These are phyloP conservation scores for Solanum sitiens DNA, from an alignment of 257 asterid genomes.

Conservation along the genomic window DNA sequence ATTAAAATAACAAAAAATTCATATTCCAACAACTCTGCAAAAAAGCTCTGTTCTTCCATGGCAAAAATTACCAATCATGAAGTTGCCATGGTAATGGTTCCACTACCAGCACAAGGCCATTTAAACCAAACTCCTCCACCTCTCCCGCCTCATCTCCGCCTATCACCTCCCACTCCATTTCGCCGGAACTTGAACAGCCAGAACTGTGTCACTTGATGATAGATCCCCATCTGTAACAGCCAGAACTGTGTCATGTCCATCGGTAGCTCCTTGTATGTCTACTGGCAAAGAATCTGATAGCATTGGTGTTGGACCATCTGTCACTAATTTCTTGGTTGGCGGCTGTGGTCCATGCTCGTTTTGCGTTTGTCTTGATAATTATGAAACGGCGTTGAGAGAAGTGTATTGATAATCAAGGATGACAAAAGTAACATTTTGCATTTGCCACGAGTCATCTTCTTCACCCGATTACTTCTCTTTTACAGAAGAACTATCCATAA, in stretches of 20 bases:
- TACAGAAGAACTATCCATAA: no score
- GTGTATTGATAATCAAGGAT: not conserved
- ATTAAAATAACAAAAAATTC: no score
- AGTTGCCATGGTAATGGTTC: no score
- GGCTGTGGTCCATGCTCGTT: slow-evolving; percentile 69
- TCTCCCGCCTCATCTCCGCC: no score
- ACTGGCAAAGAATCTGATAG: slow-evolving; percentile 20
- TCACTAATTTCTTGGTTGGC: slow-evolving; percentile 54
- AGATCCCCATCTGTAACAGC: slow-evolving; percentile 25
- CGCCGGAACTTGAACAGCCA: not conserved
- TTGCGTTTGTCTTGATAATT: slow-evolving; percentile 57
- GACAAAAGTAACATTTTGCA: no score
- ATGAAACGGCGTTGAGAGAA: not conserved
- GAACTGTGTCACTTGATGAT: slow-evolving; percentile 20
- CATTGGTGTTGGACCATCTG: slow-evolving; percentile 31
- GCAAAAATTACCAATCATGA: no score
- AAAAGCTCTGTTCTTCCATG: no score
- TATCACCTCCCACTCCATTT: no score
- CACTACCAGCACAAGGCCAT: no score
- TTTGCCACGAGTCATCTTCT: not conserved
- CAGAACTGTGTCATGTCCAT: slow-evolving; percentile 23
- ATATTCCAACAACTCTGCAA: no score
- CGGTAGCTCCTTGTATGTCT: slow-evolving; percentile 37
- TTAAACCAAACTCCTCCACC: no score
- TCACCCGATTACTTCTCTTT: no score